phyloP scores from a whole-genome alignment of 2,329 filamentous ascomycete species.

The Didymella glomerata region DNA sequence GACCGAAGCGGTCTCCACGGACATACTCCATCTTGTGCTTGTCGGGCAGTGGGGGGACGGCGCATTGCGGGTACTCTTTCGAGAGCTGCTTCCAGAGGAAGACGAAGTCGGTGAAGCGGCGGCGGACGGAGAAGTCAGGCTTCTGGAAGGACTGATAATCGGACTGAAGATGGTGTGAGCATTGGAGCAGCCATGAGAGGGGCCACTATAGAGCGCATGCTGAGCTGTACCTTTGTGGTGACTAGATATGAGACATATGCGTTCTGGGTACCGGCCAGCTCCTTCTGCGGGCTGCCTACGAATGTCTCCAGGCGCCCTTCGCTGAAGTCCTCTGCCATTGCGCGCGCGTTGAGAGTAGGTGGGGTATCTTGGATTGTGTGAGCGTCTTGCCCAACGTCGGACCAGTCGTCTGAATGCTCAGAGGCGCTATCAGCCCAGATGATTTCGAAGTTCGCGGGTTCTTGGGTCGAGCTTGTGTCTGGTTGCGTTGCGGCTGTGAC shows the following conservation, averaged over 20 bases:
- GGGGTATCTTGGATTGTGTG: not conserved
- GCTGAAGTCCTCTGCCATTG: conserved; percentile 49
- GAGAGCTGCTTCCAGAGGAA: conserved; percentile 92
- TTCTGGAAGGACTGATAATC: conserved; percentile 94
- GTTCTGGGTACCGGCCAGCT: conserved; percentile 96
- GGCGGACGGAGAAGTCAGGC: conserved; percentile 78
- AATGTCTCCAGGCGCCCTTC: conserved; percentile 82
- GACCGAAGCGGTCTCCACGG: conserved; percentile 90
- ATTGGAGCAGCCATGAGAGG: conserved; percentile 9
- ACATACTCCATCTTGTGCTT: conserved; percentile 99
- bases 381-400: conserved; percentile 9
- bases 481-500: conserved; percentile 19
- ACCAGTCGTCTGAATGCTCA: conserved; percentile 9
- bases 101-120: conserved; percentile 97
- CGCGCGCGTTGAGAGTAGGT: conserved; percentile 21
- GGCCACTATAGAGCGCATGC: not conserved
- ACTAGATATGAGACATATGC: conserved; percentile 96
- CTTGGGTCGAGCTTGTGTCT: conserved; percentile 5
- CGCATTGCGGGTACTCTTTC: conserved; percentile 88
- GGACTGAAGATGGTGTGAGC: conserved; percentile 65
- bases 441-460: conserved; percentile 10
- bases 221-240: conserved; percentile 75
- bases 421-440: conserved; percentile 12
- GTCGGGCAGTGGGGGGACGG: conserved; percentile 92
- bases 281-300: conserved; percentile 86